Conservation (phyloP, 176 grass and related monocot genomes). For the Oryza australiensis region DNA sequence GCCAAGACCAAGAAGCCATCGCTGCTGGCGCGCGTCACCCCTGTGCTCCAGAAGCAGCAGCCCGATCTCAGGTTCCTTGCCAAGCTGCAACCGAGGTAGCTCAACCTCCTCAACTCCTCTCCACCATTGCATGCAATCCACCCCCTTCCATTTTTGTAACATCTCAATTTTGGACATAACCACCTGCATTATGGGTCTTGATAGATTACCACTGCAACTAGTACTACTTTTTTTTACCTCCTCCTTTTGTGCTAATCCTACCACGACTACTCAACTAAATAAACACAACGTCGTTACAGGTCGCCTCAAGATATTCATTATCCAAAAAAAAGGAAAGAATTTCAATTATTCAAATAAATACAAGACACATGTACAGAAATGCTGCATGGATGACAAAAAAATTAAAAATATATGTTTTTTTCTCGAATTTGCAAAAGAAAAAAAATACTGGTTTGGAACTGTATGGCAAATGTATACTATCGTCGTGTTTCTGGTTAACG, state of each 20-base stretch:
- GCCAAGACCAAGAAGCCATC: conserved; percentile 65
- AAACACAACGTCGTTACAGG: no score
- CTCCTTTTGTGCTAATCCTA: no score
- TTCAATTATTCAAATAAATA: not conserved
- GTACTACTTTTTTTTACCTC: no score
- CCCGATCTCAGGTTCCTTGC: conserved; percentile 33
- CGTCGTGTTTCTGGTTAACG: no score
- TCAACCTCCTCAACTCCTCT: no score
- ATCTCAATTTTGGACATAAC: not conserved
- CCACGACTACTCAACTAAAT: no score
- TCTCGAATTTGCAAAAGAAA: no score
- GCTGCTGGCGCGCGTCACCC: conserved; percentile 50
- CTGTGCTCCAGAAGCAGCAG: conserved; percentile 54
- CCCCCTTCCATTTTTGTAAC: not conserved
- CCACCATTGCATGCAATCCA: no score
- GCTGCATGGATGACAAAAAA: not conserved
- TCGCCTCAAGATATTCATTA: not conserved
- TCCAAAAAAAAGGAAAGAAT: not conserved
- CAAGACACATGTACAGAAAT: not conserved
- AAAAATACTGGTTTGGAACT: no score
- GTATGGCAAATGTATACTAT: no score
- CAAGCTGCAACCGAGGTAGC: conserved; percentile 46
- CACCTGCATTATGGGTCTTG: not conserved
- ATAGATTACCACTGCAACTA: not conserved
- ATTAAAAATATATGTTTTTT: no score